Conservation (phyloP, 2,329 filamentous ascomycete genomes). For the Blastomyces gilchristii region DNA sequence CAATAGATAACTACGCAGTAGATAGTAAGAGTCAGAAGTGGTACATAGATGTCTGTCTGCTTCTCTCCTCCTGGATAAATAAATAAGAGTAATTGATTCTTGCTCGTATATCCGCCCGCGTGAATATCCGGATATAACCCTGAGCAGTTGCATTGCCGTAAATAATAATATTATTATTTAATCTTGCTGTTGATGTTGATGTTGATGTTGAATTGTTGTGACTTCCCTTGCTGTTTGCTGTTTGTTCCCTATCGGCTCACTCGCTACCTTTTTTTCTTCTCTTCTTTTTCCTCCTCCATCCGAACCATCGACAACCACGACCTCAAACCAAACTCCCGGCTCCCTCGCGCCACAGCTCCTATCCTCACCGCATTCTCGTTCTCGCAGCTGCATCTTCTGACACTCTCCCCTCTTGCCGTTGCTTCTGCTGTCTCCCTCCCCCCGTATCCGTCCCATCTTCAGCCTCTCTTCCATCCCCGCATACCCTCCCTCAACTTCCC, state of each 20-base stretch:
- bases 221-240: too few relatives aligned
- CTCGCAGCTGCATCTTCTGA: conserved; percentile 2
- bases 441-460: conserved; percentile 8
- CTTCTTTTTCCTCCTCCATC: not conserved
- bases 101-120: not conserved
- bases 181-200: not conserved
- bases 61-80: too few relatives aligned
- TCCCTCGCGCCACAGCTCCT: not conserved
- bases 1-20: not conserved
- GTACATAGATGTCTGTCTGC: not conserved
- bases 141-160: not conserved
- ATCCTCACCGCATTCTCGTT: not conserved
- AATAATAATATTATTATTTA: too few relatives aligned
- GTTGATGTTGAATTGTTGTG: too few relatives aligned
- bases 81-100: not conserved
- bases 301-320: too few relatives aligned
- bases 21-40: not conserved
- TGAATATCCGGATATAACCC: not conserved
- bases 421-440: conserved; percentile 11
- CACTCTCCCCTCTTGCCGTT: conserved; percentile 9
- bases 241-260: not conserved
- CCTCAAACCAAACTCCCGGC: too few relatives aligned
- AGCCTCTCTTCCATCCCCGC: conserved; percentile 4
- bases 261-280: not conserved
- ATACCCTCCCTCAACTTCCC: not conserved